A percentile compares a stretch with the other conserved stretches of the same genome.
Conservation (phyloP, 495 filamentous ascomycete genomes). For the Penicillium cosmopolitanum region DNA sequence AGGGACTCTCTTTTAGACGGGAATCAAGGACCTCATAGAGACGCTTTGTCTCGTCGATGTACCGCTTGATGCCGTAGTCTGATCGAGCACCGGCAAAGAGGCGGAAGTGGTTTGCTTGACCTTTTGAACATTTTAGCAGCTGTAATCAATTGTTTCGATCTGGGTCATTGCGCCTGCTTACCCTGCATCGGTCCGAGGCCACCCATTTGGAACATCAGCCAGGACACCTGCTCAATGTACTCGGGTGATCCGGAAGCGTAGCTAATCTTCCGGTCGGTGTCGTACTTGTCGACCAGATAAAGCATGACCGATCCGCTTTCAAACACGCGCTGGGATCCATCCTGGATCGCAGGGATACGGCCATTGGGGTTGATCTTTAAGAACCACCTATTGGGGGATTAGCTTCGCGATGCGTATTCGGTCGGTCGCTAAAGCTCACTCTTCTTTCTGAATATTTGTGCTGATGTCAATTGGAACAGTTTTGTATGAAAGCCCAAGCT, state of each 20-base stretch:
- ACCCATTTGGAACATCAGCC: constrained; percentile 50
- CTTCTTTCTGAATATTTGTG: constrained; percentile 72
- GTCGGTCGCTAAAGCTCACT: constrained; percentile 35
- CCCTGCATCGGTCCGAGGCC: constrained; percentile 47
- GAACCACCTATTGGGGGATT: constrained; percentile 60
- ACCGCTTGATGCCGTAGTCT: constrained; percentile 47
- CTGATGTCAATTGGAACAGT: constrained; percentile 62
- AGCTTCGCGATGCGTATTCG: constrained; percentile 12
- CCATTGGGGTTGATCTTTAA: constrained; percentile 89
- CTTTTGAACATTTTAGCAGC: constrained; percentile 18
- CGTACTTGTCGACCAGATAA: constrained; percentile 52
- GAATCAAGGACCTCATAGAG: constrained; percentile 47
- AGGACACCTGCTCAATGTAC: constrained; percentile 48
- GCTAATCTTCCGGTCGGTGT: constrained; percentile 46
- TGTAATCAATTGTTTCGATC: background rate
- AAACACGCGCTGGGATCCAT: constrained; percentile 46
- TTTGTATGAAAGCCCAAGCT: constrained; percentile 71
- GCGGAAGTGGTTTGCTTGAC: constrained; percentile 49
- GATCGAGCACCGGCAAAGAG: constrained; percentile 40
- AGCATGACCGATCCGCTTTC: constrained; percentile 52
- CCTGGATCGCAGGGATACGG: constrained; percentile 74
- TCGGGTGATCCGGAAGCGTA: constrained; percentile 46
- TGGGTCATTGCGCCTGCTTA: constrained; percentile 4
- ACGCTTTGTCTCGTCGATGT: constrained; percentile 41
- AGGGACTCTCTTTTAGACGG: constrained; percentile 46